Evolutionary conservation across 2,329 filamentous ascomycete species (phyloP).

Genomic region (Neopestalotiopsis sp.): DNA sequence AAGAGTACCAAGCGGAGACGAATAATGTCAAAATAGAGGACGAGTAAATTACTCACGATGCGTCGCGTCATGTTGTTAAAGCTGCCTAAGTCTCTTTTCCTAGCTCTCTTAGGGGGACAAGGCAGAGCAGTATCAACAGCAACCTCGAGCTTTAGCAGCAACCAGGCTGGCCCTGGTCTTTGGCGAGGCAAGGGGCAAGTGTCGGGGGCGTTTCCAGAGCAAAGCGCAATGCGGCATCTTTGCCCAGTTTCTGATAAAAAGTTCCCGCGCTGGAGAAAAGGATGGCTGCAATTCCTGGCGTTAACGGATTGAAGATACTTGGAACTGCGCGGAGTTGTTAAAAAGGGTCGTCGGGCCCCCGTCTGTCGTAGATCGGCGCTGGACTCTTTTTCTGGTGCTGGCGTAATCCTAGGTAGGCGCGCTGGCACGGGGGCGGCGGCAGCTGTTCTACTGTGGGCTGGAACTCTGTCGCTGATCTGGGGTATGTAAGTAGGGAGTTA

Average conservation of each 20-base stretch:
- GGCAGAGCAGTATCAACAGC: not conserved
- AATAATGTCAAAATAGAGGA: not conserved
- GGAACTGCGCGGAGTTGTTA: not conserved
- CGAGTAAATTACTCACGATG: slow-evolving; percentile 31
- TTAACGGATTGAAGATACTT: not conserved
- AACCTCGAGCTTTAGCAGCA: not conserved
- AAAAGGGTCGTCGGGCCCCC: not conserved
- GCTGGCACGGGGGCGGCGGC: not conserved
- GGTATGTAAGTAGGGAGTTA: slow-evolving; percentile 3
- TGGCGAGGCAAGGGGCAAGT: not conserved
- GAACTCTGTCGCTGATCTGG: slow-evolving; percentile 14
- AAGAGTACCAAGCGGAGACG: not conserved
- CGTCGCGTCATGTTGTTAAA: slow-evolving; percentile 38
- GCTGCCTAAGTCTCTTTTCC: not conserved
- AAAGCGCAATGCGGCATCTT: slow-evolving; percentile 21
- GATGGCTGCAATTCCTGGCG: not conserved
- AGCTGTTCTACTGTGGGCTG: not conserved
- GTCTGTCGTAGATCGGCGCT: not conserved
- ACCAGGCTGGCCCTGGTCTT: not conserved
- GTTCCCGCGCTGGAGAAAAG: not conserved
- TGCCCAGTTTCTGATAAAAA: not conserved
- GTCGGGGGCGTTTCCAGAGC: slow-evolving; percentile 20
- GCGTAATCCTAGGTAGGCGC: not conserved
- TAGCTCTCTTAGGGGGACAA: not conserved
- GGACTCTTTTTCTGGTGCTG: not conserved